Base-by-base conservation (phyloP, 2,329 filamentous ascomycete species). In the Colletotrichum truncatum region DNA sequence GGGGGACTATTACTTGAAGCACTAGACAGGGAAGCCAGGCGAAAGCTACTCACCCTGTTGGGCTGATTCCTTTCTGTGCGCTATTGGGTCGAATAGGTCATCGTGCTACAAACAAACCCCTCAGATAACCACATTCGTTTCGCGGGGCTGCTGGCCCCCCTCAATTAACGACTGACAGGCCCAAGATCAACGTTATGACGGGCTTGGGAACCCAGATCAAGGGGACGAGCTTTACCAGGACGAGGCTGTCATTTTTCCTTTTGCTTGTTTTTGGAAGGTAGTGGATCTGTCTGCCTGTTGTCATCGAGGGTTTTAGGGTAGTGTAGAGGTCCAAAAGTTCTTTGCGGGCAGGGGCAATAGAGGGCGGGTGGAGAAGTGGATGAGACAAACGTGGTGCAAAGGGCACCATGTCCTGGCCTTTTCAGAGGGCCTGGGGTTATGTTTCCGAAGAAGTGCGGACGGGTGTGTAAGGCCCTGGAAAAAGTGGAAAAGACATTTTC, bases 241-340 rank as follows among this genome's bases (percentile, higher is more conserved):
- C n/a, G 21, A 43, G 34, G 16, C 43, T 51, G 52, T 36, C 59
- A 57, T 3, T 48, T 38, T n/a, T 23, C 6, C 12, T 18, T 14
- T 56, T 52, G 43, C n/a, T 61, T 55, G 38, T 36, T 62, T 59
- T 65, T 25, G 62, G 28, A 49, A 65, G 62, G 57, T 45, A 25
- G 57, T 65, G 62, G 32, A 14, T 18, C 41, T 54, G 21, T 30
- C 16, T n/a, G 41, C 18, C 32, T 32, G 30, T 54, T 4, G 61
- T 9, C 16, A 11, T 26, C 34, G 36, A 32, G 56, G 18, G 39
- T 60, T 36, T 49, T 25, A 11, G 38, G 30, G 14, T n/a, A n/a
- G n/a, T 12, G 36, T 21, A 30, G 34, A 43, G 11, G 57, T n/a
- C 32, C 36, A 52, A 43, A 64, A 32, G 45, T 64, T 26, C 39